Evolutionary conservation across 805 yeast genomes (phyloP).

Genomic region (Jamesozyma jinghongensis): DNA sequence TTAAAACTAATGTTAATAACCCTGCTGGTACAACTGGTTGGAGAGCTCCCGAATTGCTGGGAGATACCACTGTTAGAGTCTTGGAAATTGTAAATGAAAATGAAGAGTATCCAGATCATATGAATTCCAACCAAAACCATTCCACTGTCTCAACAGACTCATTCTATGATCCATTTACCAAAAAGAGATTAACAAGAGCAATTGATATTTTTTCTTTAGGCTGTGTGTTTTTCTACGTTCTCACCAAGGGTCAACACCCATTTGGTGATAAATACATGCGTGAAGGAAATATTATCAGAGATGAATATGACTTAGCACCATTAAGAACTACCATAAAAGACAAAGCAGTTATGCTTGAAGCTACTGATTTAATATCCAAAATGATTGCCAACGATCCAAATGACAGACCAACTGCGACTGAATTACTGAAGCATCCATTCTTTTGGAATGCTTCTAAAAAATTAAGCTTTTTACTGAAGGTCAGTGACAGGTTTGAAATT

Average conservation of each 20-base stretch:
- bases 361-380: constrained; percentile 56
- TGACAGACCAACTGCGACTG: constrained; percentile 59
- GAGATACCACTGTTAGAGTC: constrained; percentile 11
- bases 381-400: constrained; percentile 69
- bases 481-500: constrained; percentile 84
- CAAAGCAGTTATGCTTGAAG: constrained; percentile 40
- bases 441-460: constrained; percentile 75
- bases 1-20: constrained; percentile 73
- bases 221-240: constrained; percentile 81
- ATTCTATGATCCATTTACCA: constrained; percentile 34
- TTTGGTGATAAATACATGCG: constrained; percentile 87
- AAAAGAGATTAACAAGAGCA: constrained; percentile 69
- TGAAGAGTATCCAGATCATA: constrained; percentile 31
- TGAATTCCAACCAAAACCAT: constrained; percentile 1
- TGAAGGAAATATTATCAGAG: constrained; percentile 79
- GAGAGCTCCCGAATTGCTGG: constrained; percentile 88
- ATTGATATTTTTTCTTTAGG: constrained; percentile 93
- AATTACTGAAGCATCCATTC: constrained; percentile 72
- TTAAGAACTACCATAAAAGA: constrained; percentile 25
- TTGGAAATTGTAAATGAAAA: constrained; percentile 3
- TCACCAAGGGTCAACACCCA: constrained; percentile 82
- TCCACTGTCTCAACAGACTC: constrained; percentile 12
- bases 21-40: constrained; percentile 98
- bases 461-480: constrained; percentile 74
- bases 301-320: constrained; percentile 42